A percentile compares a stretch with the other conserved stretches of the same genome.
These are phyloP conservation scores for Penicillium chermesinum DNA, from an alignment of 495 filamentous ascomycete genomes.

Conservation along the genomic window DNA sequence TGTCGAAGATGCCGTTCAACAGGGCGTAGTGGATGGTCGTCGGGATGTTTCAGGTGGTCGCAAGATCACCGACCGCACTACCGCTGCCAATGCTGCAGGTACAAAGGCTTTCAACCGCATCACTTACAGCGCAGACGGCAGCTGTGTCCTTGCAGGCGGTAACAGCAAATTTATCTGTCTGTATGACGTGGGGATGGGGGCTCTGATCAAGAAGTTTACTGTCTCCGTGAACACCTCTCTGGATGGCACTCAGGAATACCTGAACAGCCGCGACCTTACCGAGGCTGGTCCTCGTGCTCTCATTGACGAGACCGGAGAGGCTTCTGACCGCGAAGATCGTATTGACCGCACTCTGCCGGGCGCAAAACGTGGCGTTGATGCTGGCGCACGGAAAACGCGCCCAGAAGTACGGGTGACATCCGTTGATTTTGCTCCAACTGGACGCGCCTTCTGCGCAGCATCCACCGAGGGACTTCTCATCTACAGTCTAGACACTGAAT, in stretches of 20 bases:
- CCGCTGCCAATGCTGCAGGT: slow-evolving; percentile 81
- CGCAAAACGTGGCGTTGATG: slow-evolving; percentile 70
- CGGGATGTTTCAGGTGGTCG: slow-evolving; percentile 91
- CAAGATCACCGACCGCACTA: slow-evolving; percentile 76
- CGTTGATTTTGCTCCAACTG: slow-evolving; percentile 82
- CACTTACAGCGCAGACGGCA: slow-evolving; percentile 85
- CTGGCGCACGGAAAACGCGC: slow-evolving; percentile 63
- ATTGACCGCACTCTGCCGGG: slow-evolving; percentile 83
- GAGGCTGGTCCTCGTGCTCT: slow-evolving; percentile 82
- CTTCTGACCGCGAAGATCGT: slow-evolving; percentile 81
- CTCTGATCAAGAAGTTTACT: slow-evolving; percentile 88
- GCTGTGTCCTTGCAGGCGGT: slow-evolving; percentile 81
- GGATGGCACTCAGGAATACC: slow-evolving; percentile 92
- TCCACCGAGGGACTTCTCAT: slow-evolving; percentile 91
- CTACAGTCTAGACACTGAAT: slow-evolving; percentile 76
- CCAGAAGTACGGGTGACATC: slow-evolving; percentile 84
- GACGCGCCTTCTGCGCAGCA: slow-evolving; percentile 87
- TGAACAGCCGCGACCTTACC: slow-evolving; percentile 85
- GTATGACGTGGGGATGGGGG: slow-evolving; percentile 83
- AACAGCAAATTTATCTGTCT: slow-evolving; percentile 98
- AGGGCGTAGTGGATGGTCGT: slow-evolving; percentile 75
- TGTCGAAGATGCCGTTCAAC: slow-evolving; percentile 77
- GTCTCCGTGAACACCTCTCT: slow-evolving; percentile 90
- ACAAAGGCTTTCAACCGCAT: slow-evolving; percentile 87
- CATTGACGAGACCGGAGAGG: slow-evolving; percentile 81